Percentiles rank a stretch among this genome's conserved stretches.
These are phyloP conservation scores for Bretschneidera sinensis DNA, from an alignment of 345 rosid species.

Conservation along the genomic window DNA sequence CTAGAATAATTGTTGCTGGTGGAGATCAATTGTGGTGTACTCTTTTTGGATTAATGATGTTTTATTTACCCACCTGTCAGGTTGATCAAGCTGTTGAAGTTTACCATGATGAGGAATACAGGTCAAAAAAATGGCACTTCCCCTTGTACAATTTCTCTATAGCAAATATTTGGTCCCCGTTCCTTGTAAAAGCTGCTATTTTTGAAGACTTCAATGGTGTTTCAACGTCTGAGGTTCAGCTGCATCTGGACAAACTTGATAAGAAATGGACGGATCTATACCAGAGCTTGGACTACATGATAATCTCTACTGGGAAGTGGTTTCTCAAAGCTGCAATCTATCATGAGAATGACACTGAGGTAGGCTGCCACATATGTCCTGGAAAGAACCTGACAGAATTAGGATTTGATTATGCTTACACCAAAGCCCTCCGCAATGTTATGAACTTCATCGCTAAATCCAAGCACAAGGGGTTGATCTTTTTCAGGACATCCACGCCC, in stretches of 20 bases:
- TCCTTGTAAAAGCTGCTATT: conserved; percentile 78
- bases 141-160: conserved; percentile 60
- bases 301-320: conserved; percentile 96
- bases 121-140: conserved; percentile 73
- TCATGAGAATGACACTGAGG: conserved; percentile 51
- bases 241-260: conserved; percentile 79
- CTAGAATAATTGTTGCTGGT: too few relatives aligned
- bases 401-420: conserved; percentile 75
- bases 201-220: conserved; percentile 88
- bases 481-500: conserved; percentile 82
- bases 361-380: conserved; percentile 84
- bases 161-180: conserved; percentile 86
- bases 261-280: conserved; percentile 55
- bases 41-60: not conserved
- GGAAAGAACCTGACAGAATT: conserved; percentile 52
- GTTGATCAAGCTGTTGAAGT: conserved; percentile 69
- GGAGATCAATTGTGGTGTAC: not conserved
- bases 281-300: conserved; percentile 54
- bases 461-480: conserved; percentile 48
- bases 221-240: conserved; percentile 65
- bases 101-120: conserved; percentile 78
- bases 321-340: conserved; percentile 82
- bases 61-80: conserved; percentile 29
- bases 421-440: conserved; percentile 50
- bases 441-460: conserved; percentile 52